Percentiles rank a stretch among this genome's conserved stretches.
These are phyloP conservation scores for Inonotus obliquus DNA, from an alignment of 1,284 basidiomycete genomes.

Conservation along the genomic window DNA sequence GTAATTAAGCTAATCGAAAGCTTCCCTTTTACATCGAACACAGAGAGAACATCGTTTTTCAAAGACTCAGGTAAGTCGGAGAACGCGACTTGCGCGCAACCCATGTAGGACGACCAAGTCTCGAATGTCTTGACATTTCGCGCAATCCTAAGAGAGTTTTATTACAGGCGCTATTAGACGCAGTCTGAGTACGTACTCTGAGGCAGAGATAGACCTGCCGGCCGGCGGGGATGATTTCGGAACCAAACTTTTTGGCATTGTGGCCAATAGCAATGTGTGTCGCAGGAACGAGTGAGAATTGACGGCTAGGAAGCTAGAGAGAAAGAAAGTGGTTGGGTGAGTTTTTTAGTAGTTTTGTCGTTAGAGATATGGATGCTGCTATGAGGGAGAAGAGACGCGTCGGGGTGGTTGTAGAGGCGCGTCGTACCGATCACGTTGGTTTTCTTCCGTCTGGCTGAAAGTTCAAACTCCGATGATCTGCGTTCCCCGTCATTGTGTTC, in stretches of 20 bases:
- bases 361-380: not conserved
- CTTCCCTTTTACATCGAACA: slow-evolving; percentile 26
- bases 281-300: not conserved
- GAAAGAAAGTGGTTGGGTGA: slow-evolving; percentile 11
- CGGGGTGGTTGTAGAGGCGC: not conserved
- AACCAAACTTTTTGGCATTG: slow-evolving; percentile 1
- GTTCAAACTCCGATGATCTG: not conserved
- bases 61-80: slow-evolving; percentile 28
- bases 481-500: not conserved
- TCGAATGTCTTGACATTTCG: slow-evolving; percentile 29
- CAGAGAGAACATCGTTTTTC: slow-evolving; percentile 19
- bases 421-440: not conserved
- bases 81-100: slow-evolving; percentile 28
- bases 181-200: slow-evolving; percentile 22
- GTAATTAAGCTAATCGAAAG: slow-evolving; percentile 29
- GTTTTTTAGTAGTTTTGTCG: not conserved
- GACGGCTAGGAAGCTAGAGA: not conserved
- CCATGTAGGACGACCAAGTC: slow-evolving; percentile 29
- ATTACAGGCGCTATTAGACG: slow-evolving; percentile 27
- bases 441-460: not conserved
- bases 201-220: slow-evolving; percentile 20
- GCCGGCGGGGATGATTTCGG: slow-evolving; percentile 6
- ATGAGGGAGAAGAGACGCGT: not conserved
- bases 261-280: not conserved
- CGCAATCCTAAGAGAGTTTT: slow-evolving; percentile 27